Evolutionary conservation across 2,329 filamentous ascomycete genomes (phyloP).

Genomic region (Sarocladium oryzae): DNA sequence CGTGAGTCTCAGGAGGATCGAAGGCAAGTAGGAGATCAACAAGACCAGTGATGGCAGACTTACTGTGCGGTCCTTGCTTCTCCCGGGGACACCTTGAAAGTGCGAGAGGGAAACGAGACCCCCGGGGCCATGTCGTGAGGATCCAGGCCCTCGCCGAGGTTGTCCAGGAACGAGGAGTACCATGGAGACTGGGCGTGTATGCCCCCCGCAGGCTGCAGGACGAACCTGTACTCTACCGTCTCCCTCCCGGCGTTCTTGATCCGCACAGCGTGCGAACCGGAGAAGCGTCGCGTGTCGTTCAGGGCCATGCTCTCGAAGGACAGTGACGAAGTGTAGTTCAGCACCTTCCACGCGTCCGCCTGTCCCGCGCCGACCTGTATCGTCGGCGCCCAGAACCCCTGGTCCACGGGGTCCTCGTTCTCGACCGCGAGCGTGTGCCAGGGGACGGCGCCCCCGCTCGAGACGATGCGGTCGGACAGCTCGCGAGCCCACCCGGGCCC

Average conservation of each 20-base stretch:
- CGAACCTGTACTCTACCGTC: constrained; percentile 25
- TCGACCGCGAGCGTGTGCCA: constrained; percentile 18
- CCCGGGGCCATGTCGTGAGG: background rate
- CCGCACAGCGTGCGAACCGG: constrained; percentile 15
- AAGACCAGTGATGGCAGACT: background rate
- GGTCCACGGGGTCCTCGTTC: constrained; percentile 11
- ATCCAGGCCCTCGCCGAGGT: background rate
- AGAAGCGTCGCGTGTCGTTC: constrained; percentile 37
- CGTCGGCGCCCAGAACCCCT: constrained; percentile 23
- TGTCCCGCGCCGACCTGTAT: constrained; percentile 34
- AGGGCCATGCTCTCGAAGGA: constrained; percentile 33
- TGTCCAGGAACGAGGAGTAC: background rate
- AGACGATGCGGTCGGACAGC: constrained; percentile 25
- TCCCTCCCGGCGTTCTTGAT: constrained; percentile 31
- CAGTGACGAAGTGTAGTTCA: constrained; percentile 30
- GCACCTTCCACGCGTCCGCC: constrained; percentile 34
- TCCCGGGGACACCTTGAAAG: constrained; percentile 15
- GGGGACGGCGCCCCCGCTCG: constrained; percentile 20
- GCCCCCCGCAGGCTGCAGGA: constrained; percentile 25
- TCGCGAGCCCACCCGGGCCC: constrained; percentile 23
- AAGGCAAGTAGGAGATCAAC: too few relatives aligned
- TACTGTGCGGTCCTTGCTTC: constrained; percentile 10
- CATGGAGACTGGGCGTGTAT: constrained; percentile 24
- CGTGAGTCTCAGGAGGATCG: too few relatives aligned
- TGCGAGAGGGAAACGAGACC: background rate